Percentiles rank a stretch among this genome's conserved stretches.
phyloP scores from a whole-genome alignment of 805 yeast genomes.

The Candida golubevii region DNA sequence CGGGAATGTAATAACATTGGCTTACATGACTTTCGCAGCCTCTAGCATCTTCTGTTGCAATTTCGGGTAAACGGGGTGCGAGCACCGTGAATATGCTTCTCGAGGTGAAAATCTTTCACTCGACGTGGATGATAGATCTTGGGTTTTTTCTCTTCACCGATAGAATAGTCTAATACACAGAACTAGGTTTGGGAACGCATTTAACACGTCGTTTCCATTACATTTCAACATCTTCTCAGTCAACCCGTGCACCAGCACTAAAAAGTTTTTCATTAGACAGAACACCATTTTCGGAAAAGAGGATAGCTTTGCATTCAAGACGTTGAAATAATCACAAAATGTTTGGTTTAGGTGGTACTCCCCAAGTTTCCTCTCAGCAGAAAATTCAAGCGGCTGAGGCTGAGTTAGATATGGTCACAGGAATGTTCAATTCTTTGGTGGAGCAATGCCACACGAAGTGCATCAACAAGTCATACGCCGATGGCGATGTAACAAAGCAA shows the following conservation, averaged over 20 bases:
- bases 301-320: no score
- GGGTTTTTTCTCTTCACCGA: no score
- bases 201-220: no score
- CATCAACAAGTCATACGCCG: constrained; percentile 59
- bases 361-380: constrained; percentile 69
- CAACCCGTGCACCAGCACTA: constrained; percentile 9
- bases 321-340: constrained; percentile 25
- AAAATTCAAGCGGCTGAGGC: constrained; percentile 91
- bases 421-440: constrained; percentile 90
- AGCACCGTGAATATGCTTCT: no score
- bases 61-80: no score
- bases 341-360: constrained; percentile 74
- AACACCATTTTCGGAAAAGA: no score
- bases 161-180: no score
- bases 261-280: constrained; percentile 2
- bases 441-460: constrained; percentile 88
- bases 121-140: no score
- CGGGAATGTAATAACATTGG: constrained; percentile 22
- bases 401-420: constrained; percentile 94
- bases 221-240: not conserved
- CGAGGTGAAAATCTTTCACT: no score
- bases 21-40: no score
- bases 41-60: not conserved
- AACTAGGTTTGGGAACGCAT: no score
- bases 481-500: constrained; percentile 70